These are phyloP conservation scores for Solanum dulcamara DNA, from an alignment of 257 asterid genomes.

Conservation along the genomic window DNA sequence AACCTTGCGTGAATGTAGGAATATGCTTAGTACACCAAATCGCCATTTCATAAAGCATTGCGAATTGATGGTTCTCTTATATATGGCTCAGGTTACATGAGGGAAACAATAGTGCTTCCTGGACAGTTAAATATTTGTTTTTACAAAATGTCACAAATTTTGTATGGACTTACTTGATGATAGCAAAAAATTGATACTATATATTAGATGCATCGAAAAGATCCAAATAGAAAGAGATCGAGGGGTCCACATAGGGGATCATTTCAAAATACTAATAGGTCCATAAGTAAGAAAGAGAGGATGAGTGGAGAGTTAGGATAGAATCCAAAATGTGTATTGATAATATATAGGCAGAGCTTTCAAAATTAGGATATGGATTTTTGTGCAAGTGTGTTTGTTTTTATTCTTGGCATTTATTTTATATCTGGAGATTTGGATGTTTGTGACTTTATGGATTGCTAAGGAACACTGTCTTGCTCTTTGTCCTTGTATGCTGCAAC, in stretches of 20 bases:
- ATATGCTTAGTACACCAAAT: too few species aligned
- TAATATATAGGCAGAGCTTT: constrained; percentile 21
- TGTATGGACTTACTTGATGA: background rate
- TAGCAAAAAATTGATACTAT: background rate
- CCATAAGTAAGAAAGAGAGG: background rate
- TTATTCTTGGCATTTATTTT: constrained; percentile 13
- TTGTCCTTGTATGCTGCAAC: constrained; percentile 42
- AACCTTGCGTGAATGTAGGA: background rate
- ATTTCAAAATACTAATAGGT: constrained; percentile 7
- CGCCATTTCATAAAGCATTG: background rate
- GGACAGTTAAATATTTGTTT: background rate
- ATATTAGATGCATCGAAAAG: background rate
- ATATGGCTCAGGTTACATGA: background rate
- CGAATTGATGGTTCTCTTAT: background rate
- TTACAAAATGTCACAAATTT: background rate
- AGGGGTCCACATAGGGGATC: constrained; percentile 32
- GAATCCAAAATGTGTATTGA: constrained; percentile 24
- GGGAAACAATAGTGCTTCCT: background rate
- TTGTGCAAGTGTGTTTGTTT: constrained; percentile 21
- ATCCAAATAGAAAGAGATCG: background rate
- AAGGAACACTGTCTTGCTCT: constrained; percentile 27
- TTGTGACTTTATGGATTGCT: constrained; percentile 16
- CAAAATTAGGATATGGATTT: constrained; percentile 25
- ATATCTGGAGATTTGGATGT: constrained; percentile 43
- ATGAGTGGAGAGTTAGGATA: constrained; percentile 4